Evolutionary conservation across 768 basidiomycete species (phyloP).

Genomic region (Rhizopogon sp.): DNA sequence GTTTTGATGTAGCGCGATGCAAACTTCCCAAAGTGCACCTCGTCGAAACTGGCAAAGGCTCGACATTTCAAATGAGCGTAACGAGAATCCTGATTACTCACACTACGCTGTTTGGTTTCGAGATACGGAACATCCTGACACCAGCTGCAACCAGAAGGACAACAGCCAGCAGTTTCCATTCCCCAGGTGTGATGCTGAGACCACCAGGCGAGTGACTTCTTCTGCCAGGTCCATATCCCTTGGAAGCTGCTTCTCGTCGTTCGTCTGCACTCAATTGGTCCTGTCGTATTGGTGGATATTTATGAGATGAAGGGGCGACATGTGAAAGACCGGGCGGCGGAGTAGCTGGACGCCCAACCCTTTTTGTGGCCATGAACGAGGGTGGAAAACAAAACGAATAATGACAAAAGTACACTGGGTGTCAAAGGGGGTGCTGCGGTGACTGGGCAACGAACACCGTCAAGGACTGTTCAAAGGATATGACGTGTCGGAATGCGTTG

Average conservation of each 20-base stretch:
- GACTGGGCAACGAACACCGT: too few species aligned
- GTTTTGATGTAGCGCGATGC: slow-evolving; percentile 92
- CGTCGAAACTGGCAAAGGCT: slow-evolving; percentile 70
- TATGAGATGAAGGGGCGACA: slow-evolving; percentile 31
- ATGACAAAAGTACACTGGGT: not conserved
- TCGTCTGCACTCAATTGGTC: slow-evolving; percentile 74
- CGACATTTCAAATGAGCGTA: not conserved
- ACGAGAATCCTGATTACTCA: slow-evolving; percentile 37
- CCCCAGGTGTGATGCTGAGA: slow-evolving; percentile 59
- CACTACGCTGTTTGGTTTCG: slow-evolving; percentile 90
- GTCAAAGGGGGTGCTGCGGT: not conserved
- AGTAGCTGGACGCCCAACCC: slow-evolving; percentile 65
- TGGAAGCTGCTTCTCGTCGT: slow-evolving; percentile 64
- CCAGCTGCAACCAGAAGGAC: slow-evolving; percentile 64
- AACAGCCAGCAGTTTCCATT: slow-evolving; percentile 69
- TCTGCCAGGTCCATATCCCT: slow-evolving; percentile 51
- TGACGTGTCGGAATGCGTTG: not conserved
- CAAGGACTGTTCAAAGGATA: not conserved
- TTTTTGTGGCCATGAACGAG: slow-evolving; percentile 35
- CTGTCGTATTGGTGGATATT: slow-evolving; percentile 60
- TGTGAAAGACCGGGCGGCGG: slow-evolving; percentile 48
- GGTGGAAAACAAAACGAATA: slow-evolving; percentile 3
- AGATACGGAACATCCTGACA: slow-evolving; percentile 86
- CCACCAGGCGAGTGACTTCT: slow-evolving; percentile 52
- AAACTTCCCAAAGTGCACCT: slow-evolving; percentile 98